Evolutionary conservation across 352 stramenopile genomes (phyloP).

Genomic region (Globisporangium parvum): DNA sequence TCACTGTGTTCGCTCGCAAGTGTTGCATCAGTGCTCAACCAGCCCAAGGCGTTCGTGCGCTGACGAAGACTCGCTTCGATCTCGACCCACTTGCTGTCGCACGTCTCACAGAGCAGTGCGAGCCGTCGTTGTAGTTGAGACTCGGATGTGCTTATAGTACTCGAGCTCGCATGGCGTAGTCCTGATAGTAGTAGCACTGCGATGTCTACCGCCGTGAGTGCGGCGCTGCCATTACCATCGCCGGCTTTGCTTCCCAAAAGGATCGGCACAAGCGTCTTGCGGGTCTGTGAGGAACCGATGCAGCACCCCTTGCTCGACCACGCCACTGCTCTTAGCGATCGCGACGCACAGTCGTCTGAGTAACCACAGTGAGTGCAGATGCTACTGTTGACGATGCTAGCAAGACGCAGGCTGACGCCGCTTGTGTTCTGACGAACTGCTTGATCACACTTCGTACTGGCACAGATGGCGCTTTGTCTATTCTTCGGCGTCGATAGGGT

Average conservation of each 20-base stretch:
- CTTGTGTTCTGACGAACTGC: not conserved
- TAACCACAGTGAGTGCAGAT: not conserved
- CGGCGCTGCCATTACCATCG: not conserved
- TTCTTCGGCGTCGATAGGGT: no score
- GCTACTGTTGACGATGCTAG: slow-evolving; percentile 2
- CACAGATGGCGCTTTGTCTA: no score
- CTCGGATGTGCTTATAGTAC: not conserved
- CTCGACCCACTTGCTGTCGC: slow-evolving; percentile 11
- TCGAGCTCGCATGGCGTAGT: slow-evolving; percentile 2
- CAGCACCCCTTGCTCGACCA: not conserved
- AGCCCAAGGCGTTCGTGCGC: slow-evolving; percentile 1
- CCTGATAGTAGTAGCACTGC: slow-evolving; percentile 9
- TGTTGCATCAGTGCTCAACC: not conserved
- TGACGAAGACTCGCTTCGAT: slow-evolving; percentile 5
- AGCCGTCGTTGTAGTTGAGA: not conserved
- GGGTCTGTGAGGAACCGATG: slow-evolving; percentile 1
- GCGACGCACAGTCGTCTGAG: slow-evolving; percentile 5
- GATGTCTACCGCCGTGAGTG: slow-evolving; percentile 5
- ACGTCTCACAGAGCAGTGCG: slow-evolving; percentile 10
- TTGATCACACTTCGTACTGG: not conserved
- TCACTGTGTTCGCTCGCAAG: not conserved
- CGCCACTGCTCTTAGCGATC: slow-evolving; percentile 1
- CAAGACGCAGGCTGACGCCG: not conserved
- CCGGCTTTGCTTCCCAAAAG: slow-evolving; percentile 1
- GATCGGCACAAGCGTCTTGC: not conserved